A percentile compares a stretch with the other conserved stretches of the same genome.
Evolutionary conservation across 352 stramenopile species (phyloP).

Genomic region (Phytophthora syringae): DNA sequence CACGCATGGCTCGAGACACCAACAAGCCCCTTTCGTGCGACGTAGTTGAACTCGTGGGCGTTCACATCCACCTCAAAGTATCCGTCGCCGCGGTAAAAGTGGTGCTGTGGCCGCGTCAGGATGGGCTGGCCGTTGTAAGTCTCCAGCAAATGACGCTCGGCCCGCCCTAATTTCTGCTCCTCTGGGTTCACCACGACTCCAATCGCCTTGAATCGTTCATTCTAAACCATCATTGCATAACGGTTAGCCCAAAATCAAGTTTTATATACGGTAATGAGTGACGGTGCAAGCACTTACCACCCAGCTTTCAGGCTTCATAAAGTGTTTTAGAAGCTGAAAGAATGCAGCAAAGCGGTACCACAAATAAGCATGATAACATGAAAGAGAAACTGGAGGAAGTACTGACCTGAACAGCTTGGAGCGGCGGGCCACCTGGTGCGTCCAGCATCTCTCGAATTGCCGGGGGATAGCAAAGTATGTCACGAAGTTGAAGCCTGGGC

Average conservation of each 20-base stretch:
- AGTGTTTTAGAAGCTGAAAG: conserved; percentile 41
- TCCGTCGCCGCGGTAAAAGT: conserved; percentile 68
- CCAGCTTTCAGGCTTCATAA: conserved; percentile 45
- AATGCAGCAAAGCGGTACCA: background rate
- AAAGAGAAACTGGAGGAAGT: background rate
- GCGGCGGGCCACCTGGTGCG: conserved; percentile 32
- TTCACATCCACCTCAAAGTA: conserved; percentile 90
- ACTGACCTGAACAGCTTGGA: conserved; percentile 61
- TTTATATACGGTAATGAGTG: too few species aligned
- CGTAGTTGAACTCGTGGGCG: conserved; percentile 85
- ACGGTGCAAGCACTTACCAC: conserved; percentile 27
- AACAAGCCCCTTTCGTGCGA: conserved; percentile 76
- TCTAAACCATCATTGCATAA: conserved; percentile 35
- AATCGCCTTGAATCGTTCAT: conserved; percentile 85
- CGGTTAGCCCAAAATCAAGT: background rate
- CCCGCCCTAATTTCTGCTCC: conserved; percentile 73
- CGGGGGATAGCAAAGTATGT: conserved; percentile 79
- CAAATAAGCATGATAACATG: background rate
- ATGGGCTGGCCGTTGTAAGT: conserved; percentile 88
- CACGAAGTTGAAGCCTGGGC: conserved; percentile 82
- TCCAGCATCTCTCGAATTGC: conserved; percentile 64
- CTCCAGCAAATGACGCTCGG: conserved; percentile 77
- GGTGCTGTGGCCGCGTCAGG: conserved; percentile 80
- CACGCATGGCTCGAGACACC: conserved; percentile 77
- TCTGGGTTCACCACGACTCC: conserved; percentile 80